Evolutionary conservation across 2,329 filamentous ascomycete genomes (phyloP), one percentile per base, ranked within the genome.

Genomic region (Tolypocladium ophioglossoides): DNA sequence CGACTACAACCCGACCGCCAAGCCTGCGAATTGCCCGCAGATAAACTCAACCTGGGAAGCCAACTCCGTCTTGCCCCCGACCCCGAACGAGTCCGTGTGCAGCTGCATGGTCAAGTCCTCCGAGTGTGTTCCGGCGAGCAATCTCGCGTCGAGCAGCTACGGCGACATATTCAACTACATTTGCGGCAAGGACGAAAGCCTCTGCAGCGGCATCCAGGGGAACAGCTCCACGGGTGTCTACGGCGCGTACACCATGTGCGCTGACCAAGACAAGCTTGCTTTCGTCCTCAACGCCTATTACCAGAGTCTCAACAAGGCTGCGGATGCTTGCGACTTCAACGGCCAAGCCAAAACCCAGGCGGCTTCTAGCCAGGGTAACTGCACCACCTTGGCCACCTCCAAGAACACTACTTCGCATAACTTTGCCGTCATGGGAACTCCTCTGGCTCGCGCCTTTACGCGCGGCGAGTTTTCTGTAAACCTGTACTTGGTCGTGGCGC

Each of bases 91-190:
- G 41, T 66, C 83, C 44, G 84, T 95, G 46, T 99, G 94, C 79
- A 71, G 77, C 55, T 99, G 94, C 82, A 96, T 96, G 89, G 79
- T 82, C 69, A 75, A 81, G 59, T 83, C 83, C 79, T 70, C 95
- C 55, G 74, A 75, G 55, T 99, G 94, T 74, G 78, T 80, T 27
- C 83, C 90, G 56, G 75, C 79, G 44, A 71, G 77, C 50, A 70
- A 71, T 62, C 73, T 90, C 24, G 73, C 79, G 59, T 69, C 75
- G 50, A 75, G 83, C 51, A 72, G 82, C 54, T 87, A 83, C 64
- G 81, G 79, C 51, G 73, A 78, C n/a, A 80, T 94, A 61, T 97
- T 97, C 71, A 77, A 76, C 68, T 84, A 74, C 69, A 80, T 92
- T 70, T 94, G 89, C 72, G 86, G 83, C 56, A 65, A 72, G 50